Percentiles rank a stretch among this genome's conserved stretches.
Evolutionary conservation across 208 protist genomes (phyloP).

Genomic region (Trypanosoma scelopori): DNA sequence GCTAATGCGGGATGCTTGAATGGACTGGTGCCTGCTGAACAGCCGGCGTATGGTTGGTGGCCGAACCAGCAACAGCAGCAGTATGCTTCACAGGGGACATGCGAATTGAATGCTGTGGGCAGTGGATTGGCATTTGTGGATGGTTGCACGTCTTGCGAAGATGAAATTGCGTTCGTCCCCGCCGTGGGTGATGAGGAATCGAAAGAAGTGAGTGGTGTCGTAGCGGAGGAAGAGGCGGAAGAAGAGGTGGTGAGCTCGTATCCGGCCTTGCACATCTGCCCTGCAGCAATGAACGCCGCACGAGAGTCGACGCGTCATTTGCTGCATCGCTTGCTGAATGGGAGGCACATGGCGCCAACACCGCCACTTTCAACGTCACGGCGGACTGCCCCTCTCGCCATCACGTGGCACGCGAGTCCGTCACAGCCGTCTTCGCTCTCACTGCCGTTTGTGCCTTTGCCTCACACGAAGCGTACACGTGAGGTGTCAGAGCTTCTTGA

Average conservation of each 20-base stretch:
- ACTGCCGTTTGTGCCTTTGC: slow-evolving; percentile 6
- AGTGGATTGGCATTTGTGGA: too few relatives aligned
- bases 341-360: background rate
- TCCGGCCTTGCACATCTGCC: slow-evolving; percentile 17
- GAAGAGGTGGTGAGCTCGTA: slow-evolving; percentile 1
- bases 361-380: background rate
- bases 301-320: slow-evolving; percentile 20
- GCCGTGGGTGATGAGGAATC: too few relatives aligned
- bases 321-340: slow-evolving; percentile 7
- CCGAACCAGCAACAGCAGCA: too few relatives aligned
- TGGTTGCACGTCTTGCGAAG: too few relatives aligned
- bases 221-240: background rate
- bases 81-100: too few relatives aligned
- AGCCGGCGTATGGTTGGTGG: too few relatives aligned
- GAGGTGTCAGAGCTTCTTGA: background rate
- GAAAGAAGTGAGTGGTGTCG: background rate
- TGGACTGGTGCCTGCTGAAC: too few relatives aligned
- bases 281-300: slow-evolving; percentile 5
- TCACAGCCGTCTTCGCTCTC: background rate
- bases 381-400: slow-evolving; percentile 17
- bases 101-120: too few relatives aligned
- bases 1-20: too few relatives aligned
- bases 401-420: slow-evolving; percentile 19
- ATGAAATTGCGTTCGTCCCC: too few relatives aligned
- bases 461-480: slow-evolving; percentile 17